Conservation (phyloP, 164 flowering plant species). For the grape (Vitis vinifera) region ASM3070453v1 NC_081823.1:9307001-9307500, state of each 20-base stretch:
- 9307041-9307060: constrained; percentile 69
- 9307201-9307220: too few relatives aligned
- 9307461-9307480: constrained; percentile 41
- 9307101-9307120: neutral
- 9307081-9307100: constrained; percentile 33
- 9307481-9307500: constrained; percentile 39
- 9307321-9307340: constrained; percentile 60
- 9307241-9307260: neutral
- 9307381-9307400: constrained; percentile 29
- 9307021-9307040: constrained; percentile 38
- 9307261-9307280: constrained; percentile 77
- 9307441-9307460: constrained; percentile 41
- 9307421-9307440: neutral
- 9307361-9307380: constrained; percentile 58
- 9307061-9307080: constrained; percentile 44
- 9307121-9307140: neutral
- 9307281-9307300: constrained; percentile 38
- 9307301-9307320: constrained; percentile 37
- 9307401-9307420: too few relatives aligned
- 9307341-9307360: constrained; percentile 61
- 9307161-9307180: too few relatives aligned
- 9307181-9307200: too few relatives aligned
- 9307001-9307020: constrained; percentile 27
- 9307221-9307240: neutral
- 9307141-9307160: neutral